Evolutionary conservation across 331 rosid species (phyloP), one percentile per base, ranked within the genome.

Genomic region (Quercus phellos): DNA sequence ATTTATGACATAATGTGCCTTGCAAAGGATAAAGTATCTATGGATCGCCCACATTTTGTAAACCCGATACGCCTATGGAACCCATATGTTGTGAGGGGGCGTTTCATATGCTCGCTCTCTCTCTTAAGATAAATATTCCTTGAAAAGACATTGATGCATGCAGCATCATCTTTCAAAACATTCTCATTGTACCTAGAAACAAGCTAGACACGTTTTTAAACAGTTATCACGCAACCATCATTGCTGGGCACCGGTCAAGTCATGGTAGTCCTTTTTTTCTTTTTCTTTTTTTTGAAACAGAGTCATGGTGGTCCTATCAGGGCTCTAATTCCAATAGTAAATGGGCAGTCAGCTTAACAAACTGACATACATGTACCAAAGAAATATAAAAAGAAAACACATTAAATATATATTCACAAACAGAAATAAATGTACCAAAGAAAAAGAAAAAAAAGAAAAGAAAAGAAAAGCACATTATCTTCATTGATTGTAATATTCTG

Each of bases 401-500:
- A 10, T 42, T 27, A 43, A 8, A 38, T 8, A 17, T 7, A 60
- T 38, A 38, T 8, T 7, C 0, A 38, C 3, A 46, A 12, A 46
- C 53, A 46, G 16, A 46, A 46, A 46, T 61, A 29, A 9, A 18
- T 66, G 14, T 17, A 66, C 26, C 27, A 32, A 5, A 34, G 27
- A 32, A 8, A 30, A 1, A 32, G 8, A 32, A 12, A 54, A 16
- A 12, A 26, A 3, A 34, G 27, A 8, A 32, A 12, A 54, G 10
- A 8, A 32, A 12, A 54, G 10, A 12, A 26, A 30, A 29, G 19
- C 12, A 26, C 42, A 10, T 42, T 27, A 43, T 17, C 58, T 58
- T 72, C n/a, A 75, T 60, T 78, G 11, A 69, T 76, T 60, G 77
- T 78, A 11, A 55, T 19, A 2, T 19, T 29, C 27, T 27, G 80